Evolutionary conservation across 352 stramenopile species (phyloP), one percentile per base, ranked within the genome.

Genomic region (Phytophthora lateralis): DNA sequence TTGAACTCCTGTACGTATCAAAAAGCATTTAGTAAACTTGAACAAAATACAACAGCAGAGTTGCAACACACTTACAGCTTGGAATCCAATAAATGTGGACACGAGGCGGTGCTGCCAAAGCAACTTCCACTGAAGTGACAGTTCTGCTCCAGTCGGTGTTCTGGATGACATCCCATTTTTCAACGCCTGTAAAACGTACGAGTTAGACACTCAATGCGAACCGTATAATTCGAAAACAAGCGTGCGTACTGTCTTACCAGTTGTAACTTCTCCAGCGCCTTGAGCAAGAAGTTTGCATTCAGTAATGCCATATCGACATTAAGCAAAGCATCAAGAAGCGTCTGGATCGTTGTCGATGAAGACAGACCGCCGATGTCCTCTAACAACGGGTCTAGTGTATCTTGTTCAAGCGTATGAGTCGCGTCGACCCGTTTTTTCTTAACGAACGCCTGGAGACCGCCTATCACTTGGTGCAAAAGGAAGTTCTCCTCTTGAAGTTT

Each of bases 401-500:
- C 79, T 62, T 88, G 75, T 30, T 85, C 78, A 11, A 89, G 55
- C 0, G 71, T 77, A 45, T 78, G 67, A 1, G 52, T 48, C 2
- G 60, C 43, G 42, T 87, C 66, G 0, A 54, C 43, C 37, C 65
- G 63, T 60, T 82, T 88, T 63, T 86, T 86, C 62, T 88, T 91
- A 18, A 84, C 82, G 34, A 82, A 89, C n/a, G 79, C 71, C 51
- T 90, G 82, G 12, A 95, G 71, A 2, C 73, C 71, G 6, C 80
- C 81, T 21, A 91, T 85, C 10, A 95, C 72, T 58, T 95, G 86
- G 20, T 95, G 84, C 45, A 95, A 55, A 27, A 91, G 48, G 43
- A 93, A 95, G n/a, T 89, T 90, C 45, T 95, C 86, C 54, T 95
- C 84, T 66, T 95, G 84, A 9, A 91, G 77, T 43, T 91, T 91